Percentiles rank a stretch among this genome's conserved stretches.
Evolutionary conservation across 768 basidiomycete genomes (phyloP).

Genomic region (Mycena filopes): DNA sequence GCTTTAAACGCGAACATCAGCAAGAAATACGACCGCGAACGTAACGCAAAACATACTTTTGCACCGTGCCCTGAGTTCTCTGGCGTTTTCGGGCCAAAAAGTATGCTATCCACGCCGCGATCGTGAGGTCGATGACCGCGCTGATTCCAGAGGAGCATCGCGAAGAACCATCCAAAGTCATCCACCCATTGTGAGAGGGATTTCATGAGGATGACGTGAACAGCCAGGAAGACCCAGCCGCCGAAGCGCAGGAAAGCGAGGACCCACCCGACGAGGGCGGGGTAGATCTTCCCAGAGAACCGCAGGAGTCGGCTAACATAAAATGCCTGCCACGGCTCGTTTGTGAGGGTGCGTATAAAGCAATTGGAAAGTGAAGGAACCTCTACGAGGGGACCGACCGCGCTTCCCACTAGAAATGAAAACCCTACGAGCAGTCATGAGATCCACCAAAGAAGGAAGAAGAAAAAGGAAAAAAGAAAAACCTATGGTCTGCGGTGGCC

Average conservation of each 20-base stretch:
- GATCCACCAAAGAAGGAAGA: too few relatives aligned
- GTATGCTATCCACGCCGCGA: conserved; percentile 34
- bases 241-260: conserved; percentile 27
- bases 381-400: conserved; percentile 30
- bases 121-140: conserved; percentile 25
- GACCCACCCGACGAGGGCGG: conserved; percentile 29
- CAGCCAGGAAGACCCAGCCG: conserved; percentile 32
- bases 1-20: neutral
- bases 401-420: conserved; percentile 27
- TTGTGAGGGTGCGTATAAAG: too few relatives aligned
- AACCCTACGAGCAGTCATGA: too few relatives aligned
- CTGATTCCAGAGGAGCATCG: conserved; percentile 30
- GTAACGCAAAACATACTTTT: conserved; percentile 16
- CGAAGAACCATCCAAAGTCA: conserved; percentile 30
- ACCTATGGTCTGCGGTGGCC: conserved; percentile 28
- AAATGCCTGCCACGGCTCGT: conserved; percentile 29
- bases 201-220: conserved; percentile 19
- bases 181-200: conserved; percentile 20
- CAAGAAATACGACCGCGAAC: neutral
- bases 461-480: conserved; percentile 26
- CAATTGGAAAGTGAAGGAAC: too few relatives aligned
- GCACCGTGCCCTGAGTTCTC: conserved; percentile 15
- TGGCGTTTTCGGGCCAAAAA: conserved; percentile 27
- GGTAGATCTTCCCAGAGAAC: conserved; percentile 27
- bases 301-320: conserved; percentile 32